Percentiles rank a stretch among this genome's conserved stretches.
phyloP scores from a whole-genome alignment of 176 grass and related monocot species.

The Raddia guianensis region DNA sequence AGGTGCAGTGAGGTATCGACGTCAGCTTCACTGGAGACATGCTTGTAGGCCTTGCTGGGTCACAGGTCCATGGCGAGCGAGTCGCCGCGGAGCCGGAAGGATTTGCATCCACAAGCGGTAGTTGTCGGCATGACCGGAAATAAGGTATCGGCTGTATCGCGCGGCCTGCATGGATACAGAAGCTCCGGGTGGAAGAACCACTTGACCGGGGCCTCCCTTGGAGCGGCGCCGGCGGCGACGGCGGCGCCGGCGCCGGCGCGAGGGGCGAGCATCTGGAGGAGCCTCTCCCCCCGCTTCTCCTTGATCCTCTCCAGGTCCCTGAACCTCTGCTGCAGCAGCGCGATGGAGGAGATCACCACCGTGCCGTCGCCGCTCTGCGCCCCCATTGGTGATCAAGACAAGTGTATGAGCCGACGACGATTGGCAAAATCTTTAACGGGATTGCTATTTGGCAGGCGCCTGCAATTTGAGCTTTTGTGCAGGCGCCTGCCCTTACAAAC shows the following conservation, averaged over 20 bases:
- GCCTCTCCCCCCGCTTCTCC: slow-evolving; percentile 80
- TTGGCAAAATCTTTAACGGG: background rate
- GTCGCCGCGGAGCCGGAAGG: slow-evolving; percentile 35
- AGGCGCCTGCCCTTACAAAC: no score
- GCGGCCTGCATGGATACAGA: slow-evolving; percentile 58
- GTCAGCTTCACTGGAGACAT: slow-evolving; percentile 52
- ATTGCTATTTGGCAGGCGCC: no score
- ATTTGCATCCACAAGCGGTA: slow-evolving; percentile 38
- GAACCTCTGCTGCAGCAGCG: slow-evolving; percentile 84
- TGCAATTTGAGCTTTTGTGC: no score
- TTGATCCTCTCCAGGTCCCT: slow-evolving; percentile 76
- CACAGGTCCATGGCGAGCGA: slow-evolving; percentile 47
- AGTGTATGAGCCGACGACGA: background rate
- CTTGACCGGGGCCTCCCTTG: slow-evolving; percentile 37
- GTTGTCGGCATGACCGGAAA: slow-evolving; percentile 25
- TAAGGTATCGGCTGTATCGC: slow-evolving; percentile 39
- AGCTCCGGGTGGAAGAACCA: slow-evolving; percentile 77
- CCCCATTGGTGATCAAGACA: slow-evolving; percentile 24
- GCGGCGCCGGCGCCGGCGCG: background rate
- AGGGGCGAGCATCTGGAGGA: slow-evolving; percentile 43
- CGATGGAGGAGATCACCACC: slow-evolving; percentile 73
- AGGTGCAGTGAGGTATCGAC: slow-evolving; percentile 86
- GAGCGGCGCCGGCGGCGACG: background rate
- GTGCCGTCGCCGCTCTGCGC: slow-evolving; percentile 50
- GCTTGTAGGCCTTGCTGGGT: slow-evolving; percentile 44